A percentile compares a stretch with the other conserved stretches of the same genome.
Evolutionary conservation across 1,139 yeast species (phyloP).

Genomic region (Zhuliangozyma parablackwelliae): DNA sequence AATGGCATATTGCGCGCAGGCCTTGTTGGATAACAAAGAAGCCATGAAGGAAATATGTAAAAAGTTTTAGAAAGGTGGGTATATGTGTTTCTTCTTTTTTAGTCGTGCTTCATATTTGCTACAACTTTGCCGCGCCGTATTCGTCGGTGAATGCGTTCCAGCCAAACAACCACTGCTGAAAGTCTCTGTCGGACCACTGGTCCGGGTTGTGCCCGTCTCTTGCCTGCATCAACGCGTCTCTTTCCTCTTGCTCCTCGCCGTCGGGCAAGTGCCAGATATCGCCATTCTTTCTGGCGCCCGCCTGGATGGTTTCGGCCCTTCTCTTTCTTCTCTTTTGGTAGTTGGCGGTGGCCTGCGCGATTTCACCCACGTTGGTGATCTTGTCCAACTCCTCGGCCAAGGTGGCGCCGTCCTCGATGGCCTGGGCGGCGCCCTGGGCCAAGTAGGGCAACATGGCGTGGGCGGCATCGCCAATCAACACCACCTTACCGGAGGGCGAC

Average conservation of each 20-base stretch:
- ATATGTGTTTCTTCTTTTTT: no score
- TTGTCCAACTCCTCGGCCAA: constrained; percentile 11
- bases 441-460: constrained; percentile 38
- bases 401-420: constrained; percentile 26
- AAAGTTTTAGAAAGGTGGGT: constrained; percentile 1
- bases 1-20: constrained; percentile 45
- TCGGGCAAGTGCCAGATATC: constrained; percentile 21
- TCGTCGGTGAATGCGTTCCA: constrained; percentile 12
- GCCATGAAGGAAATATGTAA: constrained; percentile 19
- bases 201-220: constrained; percentile 10
- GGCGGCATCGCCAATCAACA: constrained; percentile 33
- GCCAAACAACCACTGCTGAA: constrained; percentile 12
- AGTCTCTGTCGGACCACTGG: constrained; percentile 12
- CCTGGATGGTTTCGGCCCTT: constrained; percentile 16
- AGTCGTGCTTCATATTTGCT: no score
- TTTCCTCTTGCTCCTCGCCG: constrained; percentile 17
- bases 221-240: constrained; percentile 14
- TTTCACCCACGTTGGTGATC: constrained; percentile 5
- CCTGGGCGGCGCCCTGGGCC: constrained; percentile 41
- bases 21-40: constrained; percentile 31
- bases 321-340: constrained; percentile 11
- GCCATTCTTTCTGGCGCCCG: constrained; percentile 20
- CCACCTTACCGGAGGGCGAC: constrained; percentile 15
- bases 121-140: no score
- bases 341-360: constrained; percentile 6